phyloP scores from a whole-genome alignment of 768 basidiomycete species.

The Tricholoma bakamatsutake region DNA sequence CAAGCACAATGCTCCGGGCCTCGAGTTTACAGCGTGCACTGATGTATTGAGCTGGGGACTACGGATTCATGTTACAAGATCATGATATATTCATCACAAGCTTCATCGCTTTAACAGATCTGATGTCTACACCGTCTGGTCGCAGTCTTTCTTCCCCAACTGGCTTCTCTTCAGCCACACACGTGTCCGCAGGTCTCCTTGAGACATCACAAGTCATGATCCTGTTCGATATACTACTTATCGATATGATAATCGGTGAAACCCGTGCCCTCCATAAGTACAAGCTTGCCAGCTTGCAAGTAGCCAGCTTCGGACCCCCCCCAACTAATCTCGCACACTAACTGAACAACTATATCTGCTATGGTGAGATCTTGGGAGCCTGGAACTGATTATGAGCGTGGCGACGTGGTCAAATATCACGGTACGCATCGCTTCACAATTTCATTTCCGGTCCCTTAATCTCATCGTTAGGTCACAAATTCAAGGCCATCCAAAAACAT shows the following conservation, averaged over 20 bases:
- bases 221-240: neutral
- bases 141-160: neutral
- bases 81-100: neutral
- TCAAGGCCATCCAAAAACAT: constrained; percentile 72
- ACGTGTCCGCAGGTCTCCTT: neutral
- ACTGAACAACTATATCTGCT: neutral
- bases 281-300: neutral
- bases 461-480: constrained; percentile 37
- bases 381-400: constrained; percentile 51
- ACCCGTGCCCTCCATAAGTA: neutral
- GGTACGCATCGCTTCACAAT: constrained; percentile 27
- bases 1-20: neutral
- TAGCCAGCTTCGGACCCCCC: neutral
- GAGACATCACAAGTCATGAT: neutral
- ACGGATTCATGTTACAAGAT: neutral
- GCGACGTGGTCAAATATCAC: constrained; percentile 50
- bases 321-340: neutral
- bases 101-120: neutral
- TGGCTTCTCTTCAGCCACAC: neutral
- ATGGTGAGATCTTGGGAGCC: constrained; percentile 57
- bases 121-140: neutral
- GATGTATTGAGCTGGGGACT: neutral
- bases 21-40: neutral
- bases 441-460: neutral
- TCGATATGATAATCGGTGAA: neutral